These are phyloP conservation scores for Lolium perenne DNA, from an alignment of 176 grass and related monocot genomes.

Conservation along the genomic window DNA sequence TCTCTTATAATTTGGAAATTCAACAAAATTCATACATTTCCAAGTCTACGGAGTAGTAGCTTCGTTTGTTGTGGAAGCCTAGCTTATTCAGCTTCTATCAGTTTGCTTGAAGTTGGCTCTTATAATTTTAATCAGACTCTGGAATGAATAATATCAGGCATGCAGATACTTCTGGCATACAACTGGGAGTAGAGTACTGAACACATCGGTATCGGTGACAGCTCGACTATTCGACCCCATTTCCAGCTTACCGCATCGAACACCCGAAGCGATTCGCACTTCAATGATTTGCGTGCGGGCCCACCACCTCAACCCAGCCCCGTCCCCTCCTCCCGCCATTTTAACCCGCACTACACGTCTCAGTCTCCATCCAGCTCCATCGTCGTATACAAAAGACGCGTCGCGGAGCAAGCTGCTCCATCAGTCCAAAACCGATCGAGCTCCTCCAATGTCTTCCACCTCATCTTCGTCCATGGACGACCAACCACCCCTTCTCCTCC, in stretches of 20 bases:
- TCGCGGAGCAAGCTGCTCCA: slow-evolving; percentile 40
- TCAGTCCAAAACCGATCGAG: slow-evolving; percentile 30
- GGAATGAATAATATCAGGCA: background rate
- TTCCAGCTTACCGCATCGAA: background rate
- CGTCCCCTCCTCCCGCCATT: slow-evolving; percentile 51
- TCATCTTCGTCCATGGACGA: slow-evolving; percentile 49
- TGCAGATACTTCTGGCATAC: background rate
- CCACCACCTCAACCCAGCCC: background rate
- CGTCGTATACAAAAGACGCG: slow-evolving; percentile 43
- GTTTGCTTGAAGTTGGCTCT: background rate
- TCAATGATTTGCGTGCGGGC: slow-evolving; percentile 63
- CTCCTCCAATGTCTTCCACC: slow-evolving; percentile 14
- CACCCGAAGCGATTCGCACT: slow-evolving; percentile 26
- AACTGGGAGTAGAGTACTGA: background rate
- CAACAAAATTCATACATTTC: background rate
- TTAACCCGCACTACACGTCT: slow-evolving; percentile 41
- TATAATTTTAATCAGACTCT: background rate
- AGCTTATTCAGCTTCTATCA: background rate
- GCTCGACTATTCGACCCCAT: slow-evolving; percentile 28
- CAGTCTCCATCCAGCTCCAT: slow-evolving; percentile 2
- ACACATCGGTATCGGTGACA: background rate
- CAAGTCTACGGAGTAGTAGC: background rate
- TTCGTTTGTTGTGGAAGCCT: background rate
- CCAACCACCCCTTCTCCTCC: slow-evolving; percentile 27
- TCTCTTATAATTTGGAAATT: no score